Percentiles rank a stretch among this genome's conserved stretches.
Evolutionary conservation across 176 grass and related monocot genomes (phyloP).

Genomic region (Aechmea fasciata): DNA sequence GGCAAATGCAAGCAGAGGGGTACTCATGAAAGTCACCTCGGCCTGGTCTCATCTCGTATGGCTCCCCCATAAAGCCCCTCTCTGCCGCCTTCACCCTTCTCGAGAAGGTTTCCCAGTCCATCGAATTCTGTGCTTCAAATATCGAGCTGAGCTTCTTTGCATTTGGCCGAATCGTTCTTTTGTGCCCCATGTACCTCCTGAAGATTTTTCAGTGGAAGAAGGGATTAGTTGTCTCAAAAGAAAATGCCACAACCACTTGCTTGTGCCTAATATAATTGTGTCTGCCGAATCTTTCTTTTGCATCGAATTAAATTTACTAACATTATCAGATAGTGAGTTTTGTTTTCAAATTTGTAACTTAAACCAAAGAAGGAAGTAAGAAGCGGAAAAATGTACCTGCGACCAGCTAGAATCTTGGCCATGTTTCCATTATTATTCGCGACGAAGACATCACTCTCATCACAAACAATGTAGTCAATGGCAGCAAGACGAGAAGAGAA

Average conservation of each 20-base stretch:
- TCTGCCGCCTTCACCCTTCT: constrained; percentile 53
- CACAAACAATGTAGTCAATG: constrained; percentile 78
- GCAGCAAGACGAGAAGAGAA: constrained; percentile 87
- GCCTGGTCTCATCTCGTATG: constrained; percentile 59
- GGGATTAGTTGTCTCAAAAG: background rate
- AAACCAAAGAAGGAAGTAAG: background rate
- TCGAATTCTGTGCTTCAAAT: constrained; percentile 44
- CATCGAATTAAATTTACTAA: no score
- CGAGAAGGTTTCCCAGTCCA: constrained; percentile 55
- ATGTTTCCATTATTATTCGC: constrained; percentile 99
- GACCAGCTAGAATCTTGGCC: constrained; percentile 89
- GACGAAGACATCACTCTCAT: constrained; percentile 77
- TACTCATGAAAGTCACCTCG: constrained; percentile 84
- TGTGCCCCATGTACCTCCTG: constrained; percentile 88
- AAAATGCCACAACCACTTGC: background rate
- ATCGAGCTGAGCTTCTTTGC: constrained; percentile 61
- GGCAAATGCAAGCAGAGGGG: constrained; percentile 72
- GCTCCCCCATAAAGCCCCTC: constrained; percentile 70
- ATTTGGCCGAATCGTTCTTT: constrained; percentile 89
- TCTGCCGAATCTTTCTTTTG: no score
- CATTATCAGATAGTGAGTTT: no score
- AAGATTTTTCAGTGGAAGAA: constrained; percentile 10
- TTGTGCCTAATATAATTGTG: no score
- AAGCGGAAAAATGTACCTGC: constrained; percentile 34
- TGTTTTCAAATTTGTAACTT: background rate